A percentile compares a stretch with the other conserved stretches of the same genome.
phyloP scores from a whole-genome alignment of 768 basidiomycete species.

The Ramaria rubella region DNA sequence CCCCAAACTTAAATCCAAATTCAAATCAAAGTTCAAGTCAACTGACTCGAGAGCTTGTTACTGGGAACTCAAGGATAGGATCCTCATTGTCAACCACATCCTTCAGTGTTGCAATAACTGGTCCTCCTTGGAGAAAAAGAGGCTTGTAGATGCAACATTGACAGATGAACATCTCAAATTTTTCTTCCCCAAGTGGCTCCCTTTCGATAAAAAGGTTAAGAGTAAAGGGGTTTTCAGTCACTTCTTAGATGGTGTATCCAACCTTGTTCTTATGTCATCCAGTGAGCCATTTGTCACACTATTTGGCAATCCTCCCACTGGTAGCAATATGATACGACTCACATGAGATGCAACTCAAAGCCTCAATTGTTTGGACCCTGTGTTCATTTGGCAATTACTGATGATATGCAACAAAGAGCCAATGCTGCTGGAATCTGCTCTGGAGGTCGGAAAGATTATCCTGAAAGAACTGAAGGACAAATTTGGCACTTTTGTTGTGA shows the following conservation, averaged over 20 bases:
- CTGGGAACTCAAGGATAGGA: neutral
- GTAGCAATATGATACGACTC: too few species aligned
- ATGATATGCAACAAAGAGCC: neutral
- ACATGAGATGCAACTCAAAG: neutral
- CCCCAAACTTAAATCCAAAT: too few species aligned
- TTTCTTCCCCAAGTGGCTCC: neutral
- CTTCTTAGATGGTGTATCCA: neutral
- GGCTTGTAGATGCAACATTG: neutral
- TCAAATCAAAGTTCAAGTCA: too few species aligned
- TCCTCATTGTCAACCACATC: neutral
- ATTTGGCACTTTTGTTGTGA: neutral
- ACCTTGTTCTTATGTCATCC: neutral
- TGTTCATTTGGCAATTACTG: neutral
- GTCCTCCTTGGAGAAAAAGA: neutral
- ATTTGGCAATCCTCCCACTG: too few species aligned
- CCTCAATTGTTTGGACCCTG: neutral
- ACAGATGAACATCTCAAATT: neutral
- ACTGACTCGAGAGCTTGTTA: too few species aligned
- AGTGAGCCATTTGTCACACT: neutral
- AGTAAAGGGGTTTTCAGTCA: neutral
- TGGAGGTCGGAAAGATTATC: neutral
- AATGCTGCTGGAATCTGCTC: neutral
- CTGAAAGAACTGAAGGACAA: neutral
- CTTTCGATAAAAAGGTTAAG: neutral
- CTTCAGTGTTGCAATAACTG: neutral